Base-by-base conservation (phyloP, 306 rosid genomes). In the Vigna radiata region DNA sequence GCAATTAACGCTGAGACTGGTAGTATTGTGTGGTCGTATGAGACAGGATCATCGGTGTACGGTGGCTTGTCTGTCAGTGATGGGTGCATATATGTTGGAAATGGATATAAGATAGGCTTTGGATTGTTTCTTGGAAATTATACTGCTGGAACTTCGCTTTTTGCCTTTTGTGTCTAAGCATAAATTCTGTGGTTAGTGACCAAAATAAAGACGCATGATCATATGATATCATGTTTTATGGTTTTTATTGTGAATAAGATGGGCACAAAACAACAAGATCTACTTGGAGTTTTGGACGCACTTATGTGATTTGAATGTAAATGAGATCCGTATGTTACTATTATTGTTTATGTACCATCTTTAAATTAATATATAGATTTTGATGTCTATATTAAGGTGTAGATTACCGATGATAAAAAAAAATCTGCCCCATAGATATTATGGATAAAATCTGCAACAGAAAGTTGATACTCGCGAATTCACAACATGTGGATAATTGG, bases 51-150 rank as follows among this genome's bases (percentile, higher is more conserved):
- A 10, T 84, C 86, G 1, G 60, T 87, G 12, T 88, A 79, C 48
- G 86, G 91, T 48, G 96, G 93, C 19, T 64, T 85, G 47, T 82
- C 91, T 0, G 89, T 87, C 5, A 88, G 87, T 27, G 64, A 88
- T 6, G 93, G 90, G 10, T 90, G 91, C 69, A 70, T 90, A 65
- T 88, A 85, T 67, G 15, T 85, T 27, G 93, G 89, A 7, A 83
- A 87, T 80, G 91, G 91, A 8, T 90, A 88, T 78, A 80, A 37
- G 18, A 0, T 77, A 5, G 58, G 21, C 18, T 1, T 8, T 39
- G 81, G 46, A 55, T 3, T 15, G 27, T 0, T 11, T 10, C 0
- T 23, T 39, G 47, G 36, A 25, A 67, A 67, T 41, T 12, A 6
- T 21, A 54, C 58, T 25, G 5, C 48, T 37, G 68, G 74, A 6